Evolutionary conservation across 495 filamentous ascomycete genomes (phyloP).

Genomic region (Penicillium egyptiacum): DNA sequence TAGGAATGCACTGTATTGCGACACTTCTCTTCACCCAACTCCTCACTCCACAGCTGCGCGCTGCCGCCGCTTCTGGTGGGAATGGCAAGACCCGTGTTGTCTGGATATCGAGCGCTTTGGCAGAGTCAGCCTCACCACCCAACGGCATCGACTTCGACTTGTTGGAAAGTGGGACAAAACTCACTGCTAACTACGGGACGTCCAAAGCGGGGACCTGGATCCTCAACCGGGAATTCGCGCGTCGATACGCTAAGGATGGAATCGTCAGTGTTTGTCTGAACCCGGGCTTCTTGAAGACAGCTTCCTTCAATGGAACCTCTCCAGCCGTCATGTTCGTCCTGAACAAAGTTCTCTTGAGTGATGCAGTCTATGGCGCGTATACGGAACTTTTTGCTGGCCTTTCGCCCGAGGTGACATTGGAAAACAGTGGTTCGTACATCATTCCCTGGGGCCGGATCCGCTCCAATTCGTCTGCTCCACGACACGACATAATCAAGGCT

Average conservation of each 20-base stretch:
- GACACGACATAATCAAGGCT: constrained; percentile 30
- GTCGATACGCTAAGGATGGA: constrained; percentile 22
- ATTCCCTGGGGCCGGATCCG: constrained; percentile 43
- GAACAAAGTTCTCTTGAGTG: constrained; percentile 25
- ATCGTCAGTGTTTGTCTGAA: constrained; percentile 44
- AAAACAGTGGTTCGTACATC: constrained; percentile 36
- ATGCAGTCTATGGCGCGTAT: constrained; percentile 35
- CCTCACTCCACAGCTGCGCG: constrained; percentile 9
- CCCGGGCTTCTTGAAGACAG: constrained; percentile 41
- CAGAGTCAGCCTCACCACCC: constrained; percentile 25
- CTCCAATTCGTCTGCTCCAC: constrained; percentile 15
- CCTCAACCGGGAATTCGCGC: constrained; percentile 32
- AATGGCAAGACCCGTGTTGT: constrained; percentile 30
- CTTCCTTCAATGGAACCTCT: constrained; percentile 27
- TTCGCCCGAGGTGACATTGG: constrained; percentile 32
- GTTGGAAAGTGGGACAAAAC: constrained; percentile 16
- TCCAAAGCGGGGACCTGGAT: constrained; percentile 44
- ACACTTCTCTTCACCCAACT: constrained; percentile 19
- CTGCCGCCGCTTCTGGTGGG: constrained; percentile 14
- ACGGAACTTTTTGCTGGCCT: constrained; percentile 47
- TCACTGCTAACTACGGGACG: constrained; percentile 33
- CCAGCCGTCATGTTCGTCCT: constrained; percentile 19
- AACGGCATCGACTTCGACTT: constrained; percentile 26
- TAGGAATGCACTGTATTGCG: constrained; percentile 14
- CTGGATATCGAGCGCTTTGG: constrained; percentile 30